Conservation (phyloP, 192 early-diverging fungal species). For the Mortierella antarctica region DNA sequence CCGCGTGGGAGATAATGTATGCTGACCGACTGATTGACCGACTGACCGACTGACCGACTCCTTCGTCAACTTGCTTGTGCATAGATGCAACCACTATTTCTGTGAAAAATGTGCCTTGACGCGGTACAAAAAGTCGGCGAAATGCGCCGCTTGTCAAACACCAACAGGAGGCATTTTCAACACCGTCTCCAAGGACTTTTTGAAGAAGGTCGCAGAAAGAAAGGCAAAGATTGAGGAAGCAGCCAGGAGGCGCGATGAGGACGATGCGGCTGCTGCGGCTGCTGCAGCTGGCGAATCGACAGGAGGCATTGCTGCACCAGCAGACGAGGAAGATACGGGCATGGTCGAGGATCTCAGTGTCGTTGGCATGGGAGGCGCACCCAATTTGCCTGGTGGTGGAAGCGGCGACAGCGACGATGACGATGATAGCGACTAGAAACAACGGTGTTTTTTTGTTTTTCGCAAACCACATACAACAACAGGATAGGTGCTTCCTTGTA, state of each 20-base stretch:
- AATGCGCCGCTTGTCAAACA: slow-evolving; percentile 91
- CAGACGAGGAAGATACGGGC: slow-evolving; percentile 29
- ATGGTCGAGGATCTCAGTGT: slow-evolving; percentile 51
- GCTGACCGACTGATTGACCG: too few species aligned
- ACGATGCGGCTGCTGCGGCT: slow-evolving; percentile 44
- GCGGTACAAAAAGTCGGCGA: slow-evolving; percentile 83
- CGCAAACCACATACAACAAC: neutral
- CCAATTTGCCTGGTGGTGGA: slow-evolving; percentile 11
- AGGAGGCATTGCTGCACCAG: slow-evolving; percentile 25
- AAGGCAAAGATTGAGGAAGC: slow-evolving; percentile 58
- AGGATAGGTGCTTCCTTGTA: too few species aligned
- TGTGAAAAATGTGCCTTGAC: slow-evolving; percentile 94
- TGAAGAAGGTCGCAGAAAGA: slow-evolving; percentile 66
- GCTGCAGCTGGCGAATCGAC: slow-evolving; percentile 21
- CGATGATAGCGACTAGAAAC: slow-evolving; percentile 17
- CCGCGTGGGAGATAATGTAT: too few species aligned
- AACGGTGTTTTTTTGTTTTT: neutral
- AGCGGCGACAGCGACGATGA: slow-evolving; percentile 46
- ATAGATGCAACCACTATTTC: slow-evolving; percentile 94
- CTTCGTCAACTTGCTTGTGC: too few species aligned
- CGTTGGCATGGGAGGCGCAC: slow-evolving; percentile 43
- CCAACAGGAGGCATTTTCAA: slow-evolving; percentile 90
- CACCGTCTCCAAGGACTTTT: slow-evolving; percentile 74
- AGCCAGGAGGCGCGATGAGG: slow-evolving; percentile 43
- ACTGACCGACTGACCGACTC: too few species aligned